Evolutionary conservation across 2,329 filamentous ascomycete species (phyloP).

Genomic region (Aspergillus uvarum): DNA sequence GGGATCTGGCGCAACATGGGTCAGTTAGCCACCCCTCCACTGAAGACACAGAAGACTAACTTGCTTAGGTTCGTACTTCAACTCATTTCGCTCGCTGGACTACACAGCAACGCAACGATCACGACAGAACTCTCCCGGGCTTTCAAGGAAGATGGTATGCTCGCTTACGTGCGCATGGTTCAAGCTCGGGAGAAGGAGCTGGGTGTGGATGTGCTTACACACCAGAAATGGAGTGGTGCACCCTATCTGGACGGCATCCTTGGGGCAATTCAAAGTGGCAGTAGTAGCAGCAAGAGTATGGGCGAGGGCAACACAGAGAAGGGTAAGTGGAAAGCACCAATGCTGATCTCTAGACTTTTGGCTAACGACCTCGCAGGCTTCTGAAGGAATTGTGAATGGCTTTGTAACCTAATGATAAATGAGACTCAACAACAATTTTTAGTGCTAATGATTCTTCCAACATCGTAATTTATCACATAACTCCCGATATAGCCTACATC

Average conservation of each 20-base stretch:
- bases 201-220: conserved; percentile 87
- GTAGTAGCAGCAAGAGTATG: conserved; percentile 87
- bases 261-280: conserved; percentile 87
- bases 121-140: conserved; percentile 72
- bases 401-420: neutral
- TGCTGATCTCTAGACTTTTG: too few species aligned
- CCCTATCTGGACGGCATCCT: conserved; percentile 84
- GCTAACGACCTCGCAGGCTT: neutral
- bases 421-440: neutral
- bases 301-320: conserved; percentile 87
- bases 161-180: conserved; percentile 93
- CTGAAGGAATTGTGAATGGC: neutral
- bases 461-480: too few species aligned
- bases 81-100: conserved; percentile 62
- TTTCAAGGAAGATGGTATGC: conserved; percentile 92
- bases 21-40: conserved; percentile 49
- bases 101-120: conserved; percentile 64
- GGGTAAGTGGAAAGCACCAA: conserved; percentile 27
- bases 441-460: too few species aligned
- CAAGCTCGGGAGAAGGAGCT: conserved; percentile 88
- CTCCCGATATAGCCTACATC: too few species aligned
- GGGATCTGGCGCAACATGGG: conserved; percentile 90
- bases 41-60: conserved; percentile 16
- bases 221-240: conserved; percentile 77
- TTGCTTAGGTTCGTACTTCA: conserved; percentile 58